Evolutionary conservation across 1,284 basidiomycete genomes (phyloP).

Genomic region (Heterobasidion parviporum): DNA sequence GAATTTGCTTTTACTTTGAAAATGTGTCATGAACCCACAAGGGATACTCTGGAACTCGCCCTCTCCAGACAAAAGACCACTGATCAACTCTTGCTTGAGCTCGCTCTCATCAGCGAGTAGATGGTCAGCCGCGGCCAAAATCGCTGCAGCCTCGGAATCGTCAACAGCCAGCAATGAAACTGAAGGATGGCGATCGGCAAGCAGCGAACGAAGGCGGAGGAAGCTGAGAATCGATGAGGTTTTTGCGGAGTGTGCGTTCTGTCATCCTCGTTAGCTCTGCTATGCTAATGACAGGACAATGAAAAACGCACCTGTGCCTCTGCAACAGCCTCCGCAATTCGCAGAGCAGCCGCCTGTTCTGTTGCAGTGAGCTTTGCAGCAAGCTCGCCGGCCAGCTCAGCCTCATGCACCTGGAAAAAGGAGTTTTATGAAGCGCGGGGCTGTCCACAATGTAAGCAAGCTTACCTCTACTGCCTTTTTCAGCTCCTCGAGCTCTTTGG

Average conservation of each 20-base stretch:
- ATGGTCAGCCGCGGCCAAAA: conserved; percentile 42
- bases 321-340: conserved; percentile 45
- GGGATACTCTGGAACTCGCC: conserved; percentile 51
- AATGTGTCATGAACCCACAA: conserved; percentile 33
- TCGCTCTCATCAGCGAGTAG: conserved; percentile 48
- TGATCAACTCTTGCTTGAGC: conserved; percentile 39
- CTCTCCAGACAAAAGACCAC: conserved; percentile 44
- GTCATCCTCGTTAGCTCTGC: conserved; percentile 1
- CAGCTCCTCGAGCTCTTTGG: conserved; percentile 76
- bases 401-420: conserved; percentile 48
- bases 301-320: conserved; percentile 45
- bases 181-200: conserved; percentile 39
- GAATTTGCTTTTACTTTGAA: not conserved
- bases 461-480: conserved; percentile 74
- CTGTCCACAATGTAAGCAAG: conserved; percentile 2
- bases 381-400: conserved; percentile 49
- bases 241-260: conserved; percentile 32
- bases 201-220: conserved; percentile 53
- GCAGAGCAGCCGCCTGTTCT: conserved; percentile 45
- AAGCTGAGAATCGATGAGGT: conserved; percentile 53
- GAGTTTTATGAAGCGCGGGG: not conserved
- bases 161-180: conserved; percentile 35
- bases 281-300: not conserved
- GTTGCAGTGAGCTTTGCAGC: conserved; percentile 43
- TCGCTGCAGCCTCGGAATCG: conserved; percentile 42